Base-by-base conservation (phyloP, 75 land plant species). In the Larix kaempferi region DNA sequence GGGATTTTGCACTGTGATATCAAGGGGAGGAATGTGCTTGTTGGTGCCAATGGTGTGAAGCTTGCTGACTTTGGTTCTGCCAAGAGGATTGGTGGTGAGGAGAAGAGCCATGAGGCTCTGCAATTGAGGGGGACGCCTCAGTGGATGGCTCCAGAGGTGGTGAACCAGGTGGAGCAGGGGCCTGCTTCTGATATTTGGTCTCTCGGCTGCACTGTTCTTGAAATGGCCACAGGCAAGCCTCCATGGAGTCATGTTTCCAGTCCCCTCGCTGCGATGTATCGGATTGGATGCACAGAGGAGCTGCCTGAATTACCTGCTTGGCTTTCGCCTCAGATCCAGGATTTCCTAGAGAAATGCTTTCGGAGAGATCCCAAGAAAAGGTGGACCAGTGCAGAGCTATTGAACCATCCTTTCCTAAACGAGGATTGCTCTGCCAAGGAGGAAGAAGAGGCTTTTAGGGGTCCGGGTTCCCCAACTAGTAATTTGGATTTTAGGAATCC, bases 21-120 rank as follows among this genome's bases (percentile, higher is more conserved):
- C 58, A 92, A 92, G 74, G 87, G 91, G 6, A 76, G 76, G 79
- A 92, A 92, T 75, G 81, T 92, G 7, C 81, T 92, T 2, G 55
- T 85, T 17, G 92, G 90, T 11, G 8, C 57, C 13, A 82, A 79
- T 26, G 57, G 29, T 22, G 89, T 84, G 44, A 95, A 95, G 80
- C 84, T 95, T 15, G 90, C 93, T 4, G 98, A 95, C 72, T 95
- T 95, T 61, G 98, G 98, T 10, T 80, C 94, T 0, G 88, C 98
- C 29, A 84, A 65, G 84, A 22, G 78, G 33, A 21, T 79, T n/a
- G 13, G 27, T 5, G 80, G 57, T 15, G 80, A 5, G 74, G 35
- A 27, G 21, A 19, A 5, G 55, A 0, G 29, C 66, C 49, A 4
- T n/a, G 59, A 26, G 22, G 16, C 4, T n/a, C 61, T 78, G 54